Conservation (phyloP, 2,329 filamentous ascomycete genomes). For the Penicillium sp. region DNA sequence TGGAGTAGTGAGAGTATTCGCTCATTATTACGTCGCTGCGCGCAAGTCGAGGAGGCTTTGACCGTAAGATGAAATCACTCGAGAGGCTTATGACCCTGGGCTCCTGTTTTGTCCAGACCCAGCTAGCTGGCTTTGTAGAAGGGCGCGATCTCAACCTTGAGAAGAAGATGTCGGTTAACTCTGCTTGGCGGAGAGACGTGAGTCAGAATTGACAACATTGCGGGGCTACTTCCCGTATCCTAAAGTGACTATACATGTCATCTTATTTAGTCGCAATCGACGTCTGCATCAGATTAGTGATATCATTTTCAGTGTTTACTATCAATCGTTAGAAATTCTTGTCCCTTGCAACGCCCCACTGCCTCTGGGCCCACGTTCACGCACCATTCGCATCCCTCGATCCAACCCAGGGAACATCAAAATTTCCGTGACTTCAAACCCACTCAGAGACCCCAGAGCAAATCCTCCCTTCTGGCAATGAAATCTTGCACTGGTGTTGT, state of each 20-base stretch:
- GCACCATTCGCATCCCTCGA: neutral
- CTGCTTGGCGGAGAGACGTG: neutral
- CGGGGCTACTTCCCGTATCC: neutral
- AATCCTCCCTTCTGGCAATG: no score
- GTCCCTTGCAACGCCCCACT: neutral
- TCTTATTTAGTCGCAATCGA: neutral
- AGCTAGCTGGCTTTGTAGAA: neutral
- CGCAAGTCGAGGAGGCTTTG: neutral
- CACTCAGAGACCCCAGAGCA: no score
- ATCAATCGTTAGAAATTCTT: neutral
- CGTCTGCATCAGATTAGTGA: neutral
- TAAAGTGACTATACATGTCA: neutral
- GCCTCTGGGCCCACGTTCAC: neutral
- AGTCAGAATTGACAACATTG: neutral
- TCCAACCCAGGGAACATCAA: no score
- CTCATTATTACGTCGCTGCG: neutral
- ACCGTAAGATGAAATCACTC: neutral
- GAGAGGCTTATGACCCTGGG: neutral
- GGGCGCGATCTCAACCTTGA: neutral
- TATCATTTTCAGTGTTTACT: neutral
- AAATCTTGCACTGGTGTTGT: no score
- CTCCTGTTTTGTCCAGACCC: neutral
- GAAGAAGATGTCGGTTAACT: neutral
- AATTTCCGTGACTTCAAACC: no score
- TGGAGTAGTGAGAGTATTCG: neutral